phyloP scores from a whole-genome alignment of 176 grass and related monocot species.

The Bolboschoenus planiculmis region DNA sequence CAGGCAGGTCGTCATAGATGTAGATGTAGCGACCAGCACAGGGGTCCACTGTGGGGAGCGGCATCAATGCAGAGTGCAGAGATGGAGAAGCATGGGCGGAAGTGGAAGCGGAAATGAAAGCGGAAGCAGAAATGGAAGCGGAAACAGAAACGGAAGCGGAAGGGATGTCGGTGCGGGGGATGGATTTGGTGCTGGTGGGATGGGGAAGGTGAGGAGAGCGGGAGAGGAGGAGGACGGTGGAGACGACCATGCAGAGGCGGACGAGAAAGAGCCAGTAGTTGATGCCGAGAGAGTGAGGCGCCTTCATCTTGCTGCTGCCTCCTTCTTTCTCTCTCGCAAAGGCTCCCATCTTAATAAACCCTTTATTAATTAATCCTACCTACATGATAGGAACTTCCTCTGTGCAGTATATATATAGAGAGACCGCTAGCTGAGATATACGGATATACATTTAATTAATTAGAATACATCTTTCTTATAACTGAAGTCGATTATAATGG shows the following conservation, averaged over 20 bases:
- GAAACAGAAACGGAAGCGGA: too few species aligned
- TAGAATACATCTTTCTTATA: too few species aligned
- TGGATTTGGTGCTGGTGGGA: neutral
- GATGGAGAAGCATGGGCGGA: neutral
- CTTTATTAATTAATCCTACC: neutral
- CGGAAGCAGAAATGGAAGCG: too few species aligned
- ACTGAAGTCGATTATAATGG: too few species aligned
- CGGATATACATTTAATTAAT: too few species aligned
- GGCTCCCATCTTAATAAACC: neutral
- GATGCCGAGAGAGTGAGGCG: neutral
- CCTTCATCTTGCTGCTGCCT: neutral
- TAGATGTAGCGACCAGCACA: slow-evolving; percentile 30
- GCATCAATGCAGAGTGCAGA: neutral
- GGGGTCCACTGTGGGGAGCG: neutral
- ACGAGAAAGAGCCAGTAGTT: neutral
- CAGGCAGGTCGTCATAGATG: slow-evolving; percentile 16
- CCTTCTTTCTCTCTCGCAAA: neutral
- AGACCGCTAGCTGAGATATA: too few species aligned
- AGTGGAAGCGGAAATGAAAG: too few species aligned
- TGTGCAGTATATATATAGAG: too few species aligned
- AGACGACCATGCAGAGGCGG: neutral
- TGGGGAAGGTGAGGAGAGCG: neutral
- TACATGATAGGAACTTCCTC: too few species aligned
- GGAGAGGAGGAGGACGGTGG: neutral
- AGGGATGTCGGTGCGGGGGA: neutral